phyloP scores from a whole-genome alignment of 306 rosid genomes.

The Cucurbita pepo region DNA sequence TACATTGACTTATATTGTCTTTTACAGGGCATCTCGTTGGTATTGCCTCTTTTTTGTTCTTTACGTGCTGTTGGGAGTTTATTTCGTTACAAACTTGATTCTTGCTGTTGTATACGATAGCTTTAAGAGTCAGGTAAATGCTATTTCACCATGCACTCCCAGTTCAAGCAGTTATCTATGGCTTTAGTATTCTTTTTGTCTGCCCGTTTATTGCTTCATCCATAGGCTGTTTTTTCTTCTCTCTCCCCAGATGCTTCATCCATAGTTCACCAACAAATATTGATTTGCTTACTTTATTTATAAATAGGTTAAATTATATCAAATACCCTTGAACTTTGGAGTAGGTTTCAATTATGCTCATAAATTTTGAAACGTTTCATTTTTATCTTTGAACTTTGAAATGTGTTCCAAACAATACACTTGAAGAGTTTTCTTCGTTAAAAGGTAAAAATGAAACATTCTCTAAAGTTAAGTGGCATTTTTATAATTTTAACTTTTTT shows the following conservation, averaged over 20 bases:
- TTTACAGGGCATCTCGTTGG: constrained; percentile 87
- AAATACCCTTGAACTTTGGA: neutral
- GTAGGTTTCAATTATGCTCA: too few relatives aligned
- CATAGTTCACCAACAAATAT: neutral
- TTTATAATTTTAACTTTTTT: neutral
- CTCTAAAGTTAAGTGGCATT: neutral
- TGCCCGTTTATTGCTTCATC: constrained; percentile 6
- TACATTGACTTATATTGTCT: constrained; percentile 14
- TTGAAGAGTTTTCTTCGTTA: too few relatives aligned
- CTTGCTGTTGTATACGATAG: constrained; percentile 96
- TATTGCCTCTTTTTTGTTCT: constrained; percentile 59
- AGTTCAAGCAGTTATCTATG: neutral
- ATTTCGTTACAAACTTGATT: constrained; percentile 82
- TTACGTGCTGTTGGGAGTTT: constrained; percentile 85
- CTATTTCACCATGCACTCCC: constrained; percentile 2
- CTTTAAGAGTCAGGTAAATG: constrained; percentile 74
- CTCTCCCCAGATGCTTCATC: neutral
- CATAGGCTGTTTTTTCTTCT: neutral
- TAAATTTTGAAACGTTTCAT: too few relatives aligned
- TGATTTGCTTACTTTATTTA: neutral
- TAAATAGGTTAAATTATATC: neutral
- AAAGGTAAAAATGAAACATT: neutral
- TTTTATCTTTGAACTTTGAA: too few relatives aligned
- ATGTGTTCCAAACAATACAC: too few relatives aligned
- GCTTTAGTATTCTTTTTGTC: neutral